These are phyloP conservation scores for Claviceps pusilla DNA, from an alignment of 2,329 filamentous ascomycete species.

Conservation along the genomic window DNA sequence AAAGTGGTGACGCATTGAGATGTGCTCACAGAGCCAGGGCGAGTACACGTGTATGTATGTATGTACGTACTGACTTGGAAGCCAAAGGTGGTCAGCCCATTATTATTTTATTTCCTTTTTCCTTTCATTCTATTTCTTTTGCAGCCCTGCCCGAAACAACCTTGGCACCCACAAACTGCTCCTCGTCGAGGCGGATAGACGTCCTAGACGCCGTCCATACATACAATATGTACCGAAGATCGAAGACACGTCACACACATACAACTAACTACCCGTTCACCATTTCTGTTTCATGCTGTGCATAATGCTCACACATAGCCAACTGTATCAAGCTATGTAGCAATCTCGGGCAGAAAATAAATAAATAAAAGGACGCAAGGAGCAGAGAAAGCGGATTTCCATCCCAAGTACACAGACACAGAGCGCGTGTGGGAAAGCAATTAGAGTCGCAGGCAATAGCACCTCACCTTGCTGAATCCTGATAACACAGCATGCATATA, in stretches of 20 bases:
- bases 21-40: not conserved
- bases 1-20: not conserved
- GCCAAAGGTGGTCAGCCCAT: too few relatives aligned
- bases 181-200: too few relatives aligned
- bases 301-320: too few relatives aligned
- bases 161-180: too few relatives aligned
- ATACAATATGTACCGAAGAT: too few relatives aligned
- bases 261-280: too few relatives aligned
- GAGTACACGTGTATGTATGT: not conserved
- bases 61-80: not conserved
- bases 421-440: not conserved
- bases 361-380: not conserved
- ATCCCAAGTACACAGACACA: not conserved
- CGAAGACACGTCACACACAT: too few relatives aligned
- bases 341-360: not conserved
- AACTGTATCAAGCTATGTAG: not conserved
- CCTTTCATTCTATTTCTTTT: too few relatives aligned
- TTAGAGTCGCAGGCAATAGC: not conserved
- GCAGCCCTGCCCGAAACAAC: too few relatives aligned
- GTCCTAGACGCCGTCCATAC: too few relatives aligned
- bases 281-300: too few relatives aligned
- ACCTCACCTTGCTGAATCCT: not conserved
- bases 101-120: too few relatives aligned
- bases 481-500: not conserved
- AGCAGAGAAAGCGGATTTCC: not conserved